These are phyloP conservation scores for Sporothrix mexicana DNA, from an alignment of 2,329 filamentous ascomycete species.

Conservation along the genomic window DNA sequence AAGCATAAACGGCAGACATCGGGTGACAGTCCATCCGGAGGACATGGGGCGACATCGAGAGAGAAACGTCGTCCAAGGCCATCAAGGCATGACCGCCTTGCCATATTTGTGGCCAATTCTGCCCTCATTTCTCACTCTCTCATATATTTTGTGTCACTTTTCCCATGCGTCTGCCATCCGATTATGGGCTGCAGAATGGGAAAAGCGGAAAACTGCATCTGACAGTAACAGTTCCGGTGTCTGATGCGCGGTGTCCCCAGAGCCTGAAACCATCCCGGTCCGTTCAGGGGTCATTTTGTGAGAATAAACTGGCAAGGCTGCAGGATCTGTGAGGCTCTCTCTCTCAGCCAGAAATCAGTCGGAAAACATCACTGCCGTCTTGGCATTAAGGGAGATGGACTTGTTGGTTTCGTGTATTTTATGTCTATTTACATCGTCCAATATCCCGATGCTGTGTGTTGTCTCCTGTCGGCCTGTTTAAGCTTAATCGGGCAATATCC, in stretches of 20 bases:
- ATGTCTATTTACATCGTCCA: not conserved
- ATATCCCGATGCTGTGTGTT: not conserved
- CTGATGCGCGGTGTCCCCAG: conserved; percentile 18
- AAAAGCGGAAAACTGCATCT: conserved; percentile 2
- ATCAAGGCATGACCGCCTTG: not conserved
- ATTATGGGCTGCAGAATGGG: not conserved
- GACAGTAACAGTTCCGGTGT: conserved; percentile 27
- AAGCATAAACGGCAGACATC: conserved; percentile 17
- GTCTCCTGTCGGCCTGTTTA: not conserved
- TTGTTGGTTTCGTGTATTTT: not conserved
- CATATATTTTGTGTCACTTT: not conserved
- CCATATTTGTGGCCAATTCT: not conserved
- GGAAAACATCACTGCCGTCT: not conserved
- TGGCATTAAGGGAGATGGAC: not conserved
- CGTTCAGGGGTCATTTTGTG: not conserved
- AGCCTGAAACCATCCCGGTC: conserved; percentile 25
- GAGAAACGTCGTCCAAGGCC: not conserved
- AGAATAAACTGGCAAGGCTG: not conserved
- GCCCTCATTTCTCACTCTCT: not conserved
- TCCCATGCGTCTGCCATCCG: conserved; percentile 1
- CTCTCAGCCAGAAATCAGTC: not conserved
- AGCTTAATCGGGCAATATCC: not conserved
- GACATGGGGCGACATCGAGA: no score
- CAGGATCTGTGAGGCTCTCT: not conserved
- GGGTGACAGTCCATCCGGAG: not conserved